Conservation (phyloP, 208 protist species). For the Angomonas deanei region DNA sequence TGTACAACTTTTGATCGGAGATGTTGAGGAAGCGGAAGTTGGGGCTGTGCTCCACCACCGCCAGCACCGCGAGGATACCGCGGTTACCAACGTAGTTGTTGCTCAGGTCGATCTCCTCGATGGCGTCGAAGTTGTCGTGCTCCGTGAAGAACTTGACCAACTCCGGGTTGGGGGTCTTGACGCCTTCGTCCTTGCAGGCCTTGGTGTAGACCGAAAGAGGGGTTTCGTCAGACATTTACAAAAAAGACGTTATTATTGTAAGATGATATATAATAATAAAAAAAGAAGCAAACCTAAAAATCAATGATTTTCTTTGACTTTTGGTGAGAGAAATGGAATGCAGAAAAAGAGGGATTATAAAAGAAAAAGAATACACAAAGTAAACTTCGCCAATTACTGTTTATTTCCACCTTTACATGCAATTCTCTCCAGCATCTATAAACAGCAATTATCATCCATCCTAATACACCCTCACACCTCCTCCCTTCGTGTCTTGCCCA, state of each 20-base stretch:
- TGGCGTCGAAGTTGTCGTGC: conserved; percentile 44
- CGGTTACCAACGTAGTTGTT: conserved; percentile 87
- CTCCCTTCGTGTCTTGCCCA: too few relatives aligned
- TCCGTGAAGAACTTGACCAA: conserved; percentile 69
- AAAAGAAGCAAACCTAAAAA: background rate
- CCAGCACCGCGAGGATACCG: conserved; percentile 74
- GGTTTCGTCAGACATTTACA: conserved; percentile 38
- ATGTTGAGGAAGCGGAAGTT: conserved; percentile 78
- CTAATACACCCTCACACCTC: too few relatives aligned
- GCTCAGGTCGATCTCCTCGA: conserved; percentile 83
- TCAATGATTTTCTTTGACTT: background rate
- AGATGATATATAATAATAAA: background rate
- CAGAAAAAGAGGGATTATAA: background rate
- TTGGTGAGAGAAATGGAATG: background rate
- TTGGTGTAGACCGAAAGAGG: conserved; percentile 53
- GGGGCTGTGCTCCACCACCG: conserved; percentile 68
- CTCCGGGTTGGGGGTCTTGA: conserved; percentile 77
- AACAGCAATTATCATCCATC: too few relatives aligned
- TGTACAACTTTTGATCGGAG: conserved; percentile 87
- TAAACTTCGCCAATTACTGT: too few relatives aligned
- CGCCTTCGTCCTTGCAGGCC: conserved; percentile 70
- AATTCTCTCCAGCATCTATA: too few relatives aligned
- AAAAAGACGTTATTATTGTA: background rate
- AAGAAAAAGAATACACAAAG: too few relatives aligned
- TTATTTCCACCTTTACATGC: too few relatives aligned